Base-by-base conservation (phyloP, 805 yeast genomes). In the Kuraishia capsulata region DNA sequence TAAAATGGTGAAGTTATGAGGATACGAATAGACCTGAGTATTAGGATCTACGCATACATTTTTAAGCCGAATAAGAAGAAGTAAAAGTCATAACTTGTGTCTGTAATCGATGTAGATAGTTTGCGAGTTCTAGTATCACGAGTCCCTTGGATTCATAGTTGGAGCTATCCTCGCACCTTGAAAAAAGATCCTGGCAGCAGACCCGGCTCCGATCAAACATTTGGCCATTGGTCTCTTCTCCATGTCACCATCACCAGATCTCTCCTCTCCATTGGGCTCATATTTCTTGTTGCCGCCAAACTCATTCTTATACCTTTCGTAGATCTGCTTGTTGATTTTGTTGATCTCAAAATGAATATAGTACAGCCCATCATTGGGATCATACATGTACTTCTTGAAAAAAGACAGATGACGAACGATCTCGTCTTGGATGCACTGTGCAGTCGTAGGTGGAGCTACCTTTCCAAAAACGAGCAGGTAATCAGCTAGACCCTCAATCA, bases 101-200 rank as follows among this genome's bases (percentile, higher is more conserved):
- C n/a, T n/a, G n/a, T n/a, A n/a, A n/a, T n/a, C n/a, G n/a, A n/a
- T n/a, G n/a, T n/a, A n/a, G n/a, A n/a, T n/a, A n/a, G n/a, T n/a
- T n/a, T n/a, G n/a, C n/a, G n/a, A n/a, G n/a, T n/a, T n/a, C 10
- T 9, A 33, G 18, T 33, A n/a, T n/a, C n/a, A n/a, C n/a, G n/a
- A n/a, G 17, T 42, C 36, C 23, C 40, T 44, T 4, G 56, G 56
- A 14, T 47, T 47, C 53, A 61, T 50, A 29, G 56, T 52, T 10
- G 74, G 73, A 4, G 65, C 58, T 1, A 76, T 59, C 47, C 86
- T 62, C 5, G 80, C 85, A 30, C 78, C 78, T 55, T 79, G 84
- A 57, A 78, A 73, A 58, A 78, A 79, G 3, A 74, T 67, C 49
- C 86, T 67, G 3, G 86, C 85, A 8, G 86, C 87, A 13, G 83